Evolutionary conservation across 495 filamentous ascomycete species (phyloP).

Genomic region (Hypoxylon lienhwacheense): DNA sequence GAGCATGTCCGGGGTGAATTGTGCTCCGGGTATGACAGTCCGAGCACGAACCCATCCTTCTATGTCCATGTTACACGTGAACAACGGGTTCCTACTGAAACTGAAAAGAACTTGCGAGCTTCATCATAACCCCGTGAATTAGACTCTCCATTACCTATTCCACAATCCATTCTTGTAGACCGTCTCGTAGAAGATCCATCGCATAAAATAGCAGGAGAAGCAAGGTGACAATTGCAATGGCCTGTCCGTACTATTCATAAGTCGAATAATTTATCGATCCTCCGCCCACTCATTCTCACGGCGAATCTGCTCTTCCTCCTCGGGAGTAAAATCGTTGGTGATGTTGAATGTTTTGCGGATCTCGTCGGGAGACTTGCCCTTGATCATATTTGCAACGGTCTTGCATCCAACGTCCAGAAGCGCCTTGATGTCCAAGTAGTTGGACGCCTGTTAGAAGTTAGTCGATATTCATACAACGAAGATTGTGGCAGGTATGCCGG

Average conservation of each 20-base stretch:
- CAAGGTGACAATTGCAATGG: not conserved
- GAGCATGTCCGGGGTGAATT: too few species aligned
- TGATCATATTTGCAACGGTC: constrained; percentile 86
- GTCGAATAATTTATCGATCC: constrained; percentile 63
- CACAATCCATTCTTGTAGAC: not conserved
- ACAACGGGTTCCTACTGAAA: too few species aligned
- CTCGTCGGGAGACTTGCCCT: constrained; percentile 80
- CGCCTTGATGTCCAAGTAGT: constrained; percentile 81
- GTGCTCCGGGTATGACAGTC: too few species aligned
- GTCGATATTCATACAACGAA: constrained; percentile 8
- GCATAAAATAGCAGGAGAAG: too few species aligned
- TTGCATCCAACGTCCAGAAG: constrained; percentile 82
- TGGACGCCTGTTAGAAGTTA: constrained; percentile 57
- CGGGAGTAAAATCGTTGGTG: constrained; percentile 79
- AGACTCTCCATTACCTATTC: not conserved
- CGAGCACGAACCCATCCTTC: too few species aligned
- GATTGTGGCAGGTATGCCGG: not conserved
- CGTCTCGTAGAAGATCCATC: not conserved
- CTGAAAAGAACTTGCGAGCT: too few species aligned
- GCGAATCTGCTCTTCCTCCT: constrained; percentile 82
- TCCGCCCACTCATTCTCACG: constrained; percentile 86
- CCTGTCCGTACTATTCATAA: not conserved
- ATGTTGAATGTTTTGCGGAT: constrained; percentile 85
- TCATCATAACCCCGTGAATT: too few species aligned
- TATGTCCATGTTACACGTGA: too few species aligned